These are phyloP conservation scores for Marasmius oreades DNA, from an alignment of 1,284 basidiomycete species.

Conservation along the genomic window DNA sequence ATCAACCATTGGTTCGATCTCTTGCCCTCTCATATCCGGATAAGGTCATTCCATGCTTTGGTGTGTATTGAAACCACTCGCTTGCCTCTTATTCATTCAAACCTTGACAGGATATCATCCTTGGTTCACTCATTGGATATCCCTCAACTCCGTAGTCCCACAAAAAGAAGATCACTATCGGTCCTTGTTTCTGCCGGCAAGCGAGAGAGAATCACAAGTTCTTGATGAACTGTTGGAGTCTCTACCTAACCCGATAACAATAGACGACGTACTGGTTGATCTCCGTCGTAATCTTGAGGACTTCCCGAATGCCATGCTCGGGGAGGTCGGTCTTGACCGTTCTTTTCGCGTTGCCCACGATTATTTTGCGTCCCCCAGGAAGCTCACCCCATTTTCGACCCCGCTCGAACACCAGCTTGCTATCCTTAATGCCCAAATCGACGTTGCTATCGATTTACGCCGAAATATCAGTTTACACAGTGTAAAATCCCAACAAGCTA, in stretches of 20 bases:
- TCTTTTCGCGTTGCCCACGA: slow-evolving; percentile 65
- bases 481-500: slow-evolving; percentile 67
- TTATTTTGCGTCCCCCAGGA: slow-evolving; percentile 38
- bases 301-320: slow-evolving; percentile 71
- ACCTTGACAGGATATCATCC: slow-evolving; percentile 68
- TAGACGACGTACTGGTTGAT: slow-evolving; percentile 48
- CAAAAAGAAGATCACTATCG: slow-evolving; percentile 69
- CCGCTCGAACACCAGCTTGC: slow-evolving; percentile 72
- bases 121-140: slow-evolving; percentile 77
- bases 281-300: slow-evolving; percentile 52
- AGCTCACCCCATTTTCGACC: slow-evolving; percentile 65
- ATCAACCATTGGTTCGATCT: slow-evolving; percentile 61
- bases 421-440: slow-evolving; percentile 73
- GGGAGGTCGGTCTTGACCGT: slow-evolving; percentile 82
- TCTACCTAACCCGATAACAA: slow-evolving; percentile 61
- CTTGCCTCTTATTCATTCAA: slow-evolving; percentile 11
- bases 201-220: slow-evolving; percentile 30
- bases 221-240: slow-evolving; percentile 50
- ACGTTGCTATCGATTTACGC: slow-evolving; percentile 66
- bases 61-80: slow-evolving; percentile 35
- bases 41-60: slow-evolving; percentile 74
- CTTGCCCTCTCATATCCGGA: slow-evolving; percentile 55
- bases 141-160: slow-evolving; percentile 30
- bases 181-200: slow-evolving; percentile 43
- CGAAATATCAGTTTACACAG: slow-evolving; percentile 78